Percentiles rank a stretch among this genome's conserved stretches.
These are phyloP conservation scores for Arxiozyma bovina DNA, from an alignment of 1,139 yeast genomes.

Conservation along the genomic window DNA sequence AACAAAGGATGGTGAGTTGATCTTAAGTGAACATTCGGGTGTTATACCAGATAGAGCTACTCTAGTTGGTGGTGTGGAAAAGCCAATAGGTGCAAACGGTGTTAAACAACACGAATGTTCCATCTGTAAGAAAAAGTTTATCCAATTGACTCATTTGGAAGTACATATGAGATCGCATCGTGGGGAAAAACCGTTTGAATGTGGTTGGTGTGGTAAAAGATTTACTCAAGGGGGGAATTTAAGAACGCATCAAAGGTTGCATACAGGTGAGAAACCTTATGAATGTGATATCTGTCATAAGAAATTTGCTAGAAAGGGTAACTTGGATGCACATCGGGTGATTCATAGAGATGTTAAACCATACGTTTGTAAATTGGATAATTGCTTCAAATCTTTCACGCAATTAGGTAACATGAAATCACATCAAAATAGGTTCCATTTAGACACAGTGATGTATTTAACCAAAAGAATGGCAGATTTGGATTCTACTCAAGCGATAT, in stretches of 20 bases:
- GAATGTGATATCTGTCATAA: constrained; percentile 65
- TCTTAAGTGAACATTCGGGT: constrained; percentile 20
- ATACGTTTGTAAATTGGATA: constrained; percentile 67
- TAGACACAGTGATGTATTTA: constrained; percentile 55
- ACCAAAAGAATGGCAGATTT: constrained; percentile 56
- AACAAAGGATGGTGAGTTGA: constrained; percentile 45
- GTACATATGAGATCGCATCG: constrained; percentile 73
- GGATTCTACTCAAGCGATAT: constrained; percentile 39
- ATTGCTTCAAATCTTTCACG: constrained; percentile 77
- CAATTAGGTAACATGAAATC: constrained; percentile 90
- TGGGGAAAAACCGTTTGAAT: constrained; percentile 71
- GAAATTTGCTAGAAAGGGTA: constrained; percentile 80
- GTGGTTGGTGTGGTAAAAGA: constrained; percentile 68
- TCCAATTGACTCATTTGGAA: constrained; percentile 70
- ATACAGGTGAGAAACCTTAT: constrained; percentile 88
- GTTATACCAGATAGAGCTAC: constrained; percentile 56
- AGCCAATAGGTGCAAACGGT: constrained; percentile 40
- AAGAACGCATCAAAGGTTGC: constrained; percentile 77
- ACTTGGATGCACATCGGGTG: constrained; percentile 73
- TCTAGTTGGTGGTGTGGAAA: constrained; percentile 77
- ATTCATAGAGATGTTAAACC: constrained; percentile 79
- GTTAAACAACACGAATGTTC: constrained; percentile 62
- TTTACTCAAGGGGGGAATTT: constrained; percentile 91
- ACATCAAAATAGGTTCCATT: constrained; percentile 85
- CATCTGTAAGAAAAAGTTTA: constrained; percentile 59